Conservation (phyloP, 495 filamentous ascomycete genomes). For the Bacidia rubella region DNA sequence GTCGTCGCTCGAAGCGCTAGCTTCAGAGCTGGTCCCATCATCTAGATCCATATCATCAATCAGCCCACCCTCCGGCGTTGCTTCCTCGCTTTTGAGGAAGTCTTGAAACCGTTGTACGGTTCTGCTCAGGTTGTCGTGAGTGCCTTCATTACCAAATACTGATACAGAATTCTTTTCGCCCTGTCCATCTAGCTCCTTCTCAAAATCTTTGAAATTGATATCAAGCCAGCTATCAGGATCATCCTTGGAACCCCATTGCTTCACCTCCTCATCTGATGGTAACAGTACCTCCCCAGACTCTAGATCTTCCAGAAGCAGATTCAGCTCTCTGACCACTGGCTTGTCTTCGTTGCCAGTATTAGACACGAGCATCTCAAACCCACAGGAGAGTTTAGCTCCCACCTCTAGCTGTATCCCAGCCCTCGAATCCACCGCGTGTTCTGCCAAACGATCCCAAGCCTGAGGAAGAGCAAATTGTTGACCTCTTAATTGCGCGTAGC, state of each 20-base stretch:
- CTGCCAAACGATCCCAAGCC: constrained; percentile 39
- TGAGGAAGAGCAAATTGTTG: constrained; percentile 66
- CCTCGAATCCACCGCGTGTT: constrained; percentile 24
- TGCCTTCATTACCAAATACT: constrained; percentile 61
- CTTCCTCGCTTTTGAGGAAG: constrained; percentile 80
- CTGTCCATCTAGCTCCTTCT: constrained; percentile 52
- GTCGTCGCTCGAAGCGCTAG: constrained; percentile 25
- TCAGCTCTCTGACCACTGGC: constrained; percentile 54
- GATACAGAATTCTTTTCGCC: constrained; percentile 18
- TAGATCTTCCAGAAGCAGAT: constrained; percentile 60
- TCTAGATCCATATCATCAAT: constrained; percentile 58
- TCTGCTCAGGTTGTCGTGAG: constrained; percentile 72
- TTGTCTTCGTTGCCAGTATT: constrained; percentile 53
- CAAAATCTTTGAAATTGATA: constrained; percentile 80
- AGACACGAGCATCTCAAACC: constrained; percentile 75
- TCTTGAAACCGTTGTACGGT: constrained; percentile 85
- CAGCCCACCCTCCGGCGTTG: constrained; percentile 66
- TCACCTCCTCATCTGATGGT: constrained; percentile 62
- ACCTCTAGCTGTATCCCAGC: constrained; percentile 44
- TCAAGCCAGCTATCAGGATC: constrained; percentile 91
- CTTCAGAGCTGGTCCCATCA: constrained; percentile 37
- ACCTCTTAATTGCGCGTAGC: constrained; percentile 84
- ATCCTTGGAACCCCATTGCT: constrained; percentile 48
- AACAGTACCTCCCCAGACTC: constrained; percentile 44
- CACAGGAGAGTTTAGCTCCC: constrained; percentile 82